Conservation (phyloP, 345 rosid genomes). For the Pistacia integerrima region DNA sequence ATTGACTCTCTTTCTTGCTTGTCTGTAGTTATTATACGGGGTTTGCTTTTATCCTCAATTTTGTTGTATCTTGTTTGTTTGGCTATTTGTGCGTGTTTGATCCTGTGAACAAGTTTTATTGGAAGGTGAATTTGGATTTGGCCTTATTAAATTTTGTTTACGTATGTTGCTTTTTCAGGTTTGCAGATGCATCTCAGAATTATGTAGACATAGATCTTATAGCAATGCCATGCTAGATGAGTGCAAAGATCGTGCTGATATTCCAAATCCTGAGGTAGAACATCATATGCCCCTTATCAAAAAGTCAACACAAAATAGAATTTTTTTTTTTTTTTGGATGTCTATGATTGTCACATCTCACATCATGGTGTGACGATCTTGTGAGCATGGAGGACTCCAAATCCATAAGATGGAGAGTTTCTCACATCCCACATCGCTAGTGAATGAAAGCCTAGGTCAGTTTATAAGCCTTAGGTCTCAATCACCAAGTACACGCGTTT, state of each 20-base stretch:
- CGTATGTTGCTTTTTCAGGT: slow-evolving; percentile 56
- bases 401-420: too few relatives aligned
- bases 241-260: slow-evolving; percentile 78
- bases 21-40: not conserved
- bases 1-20: slow-evolving; percentile 1
- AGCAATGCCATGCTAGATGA: slow-evolving; percentile 66
- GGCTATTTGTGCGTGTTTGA: slow-evolving; percentile 15
- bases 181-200: slow-evolving; percentile 95
- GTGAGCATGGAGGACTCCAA: too few relatives aligned
- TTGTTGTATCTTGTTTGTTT: not conserved
- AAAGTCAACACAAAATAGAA: too few relatives aligned
- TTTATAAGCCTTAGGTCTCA: too few relatives aligned
- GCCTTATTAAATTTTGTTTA: slow-evolving; percentile 6
- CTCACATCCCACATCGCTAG: too few relatives aligned
- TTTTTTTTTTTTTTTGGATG: too few relatives aligned
- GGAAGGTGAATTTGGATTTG: slow-evolving; percentile 8
- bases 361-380: too few relatives aligned
- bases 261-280: slow-evolving; percentile 85
- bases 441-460: too few relatives aligned
- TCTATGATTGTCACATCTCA: too few relatives aligned
- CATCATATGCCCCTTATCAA: slow-evolving; percentile 18
- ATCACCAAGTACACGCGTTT: too few relatives aligned
- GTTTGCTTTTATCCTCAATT: not conserved
- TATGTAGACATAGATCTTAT: slow-evolving; percentile 64
- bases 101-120: not conserved